Conservation (phyloP, 768 basidiomycete species). For the Trametes villosa region DNA sequence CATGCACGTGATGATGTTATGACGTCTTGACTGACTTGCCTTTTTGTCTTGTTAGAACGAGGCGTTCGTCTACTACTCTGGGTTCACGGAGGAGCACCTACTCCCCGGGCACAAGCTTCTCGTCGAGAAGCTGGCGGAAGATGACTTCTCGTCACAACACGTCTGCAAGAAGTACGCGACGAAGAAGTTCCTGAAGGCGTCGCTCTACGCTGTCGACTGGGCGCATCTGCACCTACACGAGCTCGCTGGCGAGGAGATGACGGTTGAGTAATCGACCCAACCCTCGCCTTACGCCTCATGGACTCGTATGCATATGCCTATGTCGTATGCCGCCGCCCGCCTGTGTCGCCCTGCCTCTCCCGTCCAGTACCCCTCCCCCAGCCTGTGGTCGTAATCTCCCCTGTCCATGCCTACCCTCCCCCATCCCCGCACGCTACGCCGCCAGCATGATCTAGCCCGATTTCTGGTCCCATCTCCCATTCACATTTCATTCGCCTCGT, state of each 20-base stretch:
- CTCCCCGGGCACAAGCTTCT: constrained; percentile 79
- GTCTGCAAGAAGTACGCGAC: constrained; percentile 96
- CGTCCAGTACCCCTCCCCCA: constrained; percentile 2
- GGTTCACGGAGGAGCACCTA: constrained; percentile 88
- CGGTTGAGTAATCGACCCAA: constrained; percentile 43
- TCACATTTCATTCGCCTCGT: constrained; percentile 14
- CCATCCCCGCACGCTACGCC: constrained; percentile 19
- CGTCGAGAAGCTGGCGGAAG: constrained; percentile 79
- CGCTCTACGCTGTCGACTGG: constrained; percentile 77
- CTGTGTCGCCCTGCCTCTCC: background rate
- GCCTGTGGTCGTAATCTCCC: constrained; percentile 18
- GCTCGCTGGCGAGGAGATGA: constrained; percentile 46
- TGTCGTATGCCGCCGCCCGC: constrained; percentile 20
- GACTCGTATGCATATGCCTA: constrained; percentile 24
- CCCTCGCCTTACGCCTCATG: background rate
- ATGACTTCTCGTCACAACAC: constrained; percentile 81
- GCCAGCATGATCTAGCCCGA: constrained; percentile 20
- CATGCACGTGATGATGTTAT: constrained; percentile 27
- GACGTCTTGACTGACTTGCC: constrained; percentile 34
- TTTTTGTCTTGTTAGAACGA: constrained; percentile 63
- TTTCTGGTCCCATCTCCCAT: constrained; percentile 22
- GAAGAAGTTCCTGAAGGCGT: constrained; percentile 97
- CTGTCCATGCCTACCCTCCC: constrained; percentile 10
- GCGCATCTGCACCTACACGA: constrained; percentile 55
- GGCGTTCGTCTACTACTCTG: constrained; percentile 90